These are phyloP conservation scores for Mortierella claussenii DNA, from an alignment of 192 early-diverging fungal genomes.

Conservation along the genomic window DNA sequence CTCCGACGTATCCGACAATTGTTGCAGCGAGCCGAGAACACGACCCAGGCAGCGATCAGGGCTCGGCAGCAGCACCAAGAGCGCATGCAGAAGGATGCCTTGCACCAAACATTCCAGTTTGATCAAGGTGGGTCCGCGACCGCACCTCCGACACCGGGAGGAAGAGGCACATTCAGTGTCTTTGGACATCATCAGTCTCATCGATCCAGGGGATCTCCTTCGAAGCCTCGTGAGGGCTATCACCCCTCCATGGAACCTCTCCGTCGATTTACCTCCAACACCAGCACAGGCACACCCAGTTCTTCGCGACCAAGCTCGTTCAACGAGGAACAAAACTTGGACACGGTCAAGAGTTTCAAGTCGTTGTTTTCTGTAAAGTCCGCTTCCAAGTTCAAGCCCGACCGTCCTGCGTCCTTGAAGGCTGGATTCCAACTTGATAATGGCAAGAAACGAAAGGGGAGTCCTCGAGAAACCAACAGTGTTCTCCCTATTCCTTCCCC, in stretches of 20 bases:
- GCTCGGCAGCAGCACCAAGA: conserved; percentile 29
- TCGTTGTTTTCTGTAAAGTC: conserved; percentile 33
- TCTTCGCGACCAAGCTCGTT: conserved; percentile 38
- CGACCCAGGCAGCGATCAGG: conserved; percentile 25
- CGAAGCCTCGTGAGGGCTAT: not conserved
- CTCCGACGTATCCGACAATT: conserved; percentile 41
- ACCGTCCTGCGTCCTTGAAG: conserved; percentile 26
- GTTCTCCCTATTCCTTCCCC: not conserved
- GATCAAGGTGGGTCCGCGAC: conserved; percentile 20
- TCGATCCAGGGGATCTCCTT: not conserved
- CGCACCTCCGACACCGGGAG: conserved; percentile 23
- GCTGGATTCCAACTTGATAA: conserved; percentile 27
- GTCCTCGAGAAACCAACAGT: not conserved
- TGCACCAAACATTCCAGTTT: conserved; percentile 23
- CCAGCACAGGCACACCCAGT: conserved; percentile 20
- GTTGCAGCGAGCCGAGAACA: conserved; percentile 44
- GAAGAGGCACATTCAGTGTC: conserved; percentile 15
- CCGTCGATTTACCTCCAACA: no score
- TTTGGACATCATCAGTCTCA: conserved; percentile 28
- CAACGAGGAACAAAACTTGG: conserved; percentile 31
- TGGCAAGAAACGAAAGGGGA: conserved; percentile 6
- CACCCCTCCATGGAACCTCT: no score
- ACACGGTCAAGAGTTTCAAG: conserved; percentile 44
- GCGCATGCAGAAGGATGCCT: conserved; percentile 8
- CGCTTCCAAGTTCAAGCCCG: conserved; percentile 11